phyloP scores from a whole-genome alignment of 768 basidiomycete genomes.

The Galerina marginata region DNA sequence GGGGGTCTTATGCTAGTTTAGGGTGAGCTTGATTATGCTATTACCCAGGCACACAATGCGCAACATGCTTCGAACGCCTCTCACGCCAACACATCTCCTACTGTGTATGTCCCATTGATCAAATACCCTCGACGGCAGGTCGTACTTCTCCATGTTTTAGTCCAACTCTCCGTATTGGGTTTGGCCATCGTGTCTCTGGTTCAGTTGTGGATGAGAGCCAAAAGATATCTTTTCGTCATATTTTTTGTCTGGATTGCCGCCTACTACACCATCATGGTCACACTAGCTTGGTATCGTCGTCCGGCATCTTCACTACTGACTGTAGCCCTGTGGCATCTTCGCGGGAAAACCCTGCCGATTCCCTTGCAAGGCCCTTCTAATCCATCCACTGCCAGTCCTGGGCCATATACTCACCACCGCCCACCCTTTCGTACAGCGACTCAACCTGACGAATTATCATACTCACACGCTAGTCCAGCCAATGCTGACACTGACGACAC shows the following conservation, averaged over 20 bases:
- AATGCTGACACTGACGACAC: slow-evolving; percentile 62
- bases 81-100: slow-evolving; percentile 24
- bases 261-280: slow-evolving; percentile 61
- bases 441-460: slow-evolving; percentile 44
- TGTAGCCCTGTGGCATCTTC: slow-evolving; percentile 50
- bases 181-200: slow-evolving; percentile 62
- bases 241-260: slow-evolving; percentile 66
- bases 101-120: slow-evolving; percentile 21
- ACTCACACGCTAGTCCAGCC: slow-evolving; percentile 45
- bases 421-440: slow-evolving; percentile 58
- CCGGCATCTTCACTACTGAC: slow-evolving; percentile 65
- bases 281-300: slow-evolving; percentile 61
- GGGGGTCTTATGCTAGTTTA: slow-evolving; percentile 29
- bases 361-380: slow-evolving; percentile 43
- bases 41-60: slow-evolving; percentile 61
- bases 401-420: slow-evolving; percentile 76
- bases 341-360: slow-evolving; percentile 34
- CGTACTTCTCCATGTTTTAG: slow-evolving; percentile 49
- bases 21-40: slow-evolving; percentile 77
- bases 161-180: slow-evolving; percentile 64
- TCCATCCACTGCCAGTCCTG: slow-evolving; percentile 39
- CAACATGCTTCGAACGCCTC: slow-evolving; percentile 45
- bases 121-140: slow-evolving; percentile 34
- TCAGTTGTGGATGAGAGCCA: slow-evolving; percentile 62
- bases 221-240: slow-evolving; percentile 60